Base-by-base conservation (phyloP, 2,329 filamentous ascomycete species). In the Karstenula rhodostoma region DNA sequence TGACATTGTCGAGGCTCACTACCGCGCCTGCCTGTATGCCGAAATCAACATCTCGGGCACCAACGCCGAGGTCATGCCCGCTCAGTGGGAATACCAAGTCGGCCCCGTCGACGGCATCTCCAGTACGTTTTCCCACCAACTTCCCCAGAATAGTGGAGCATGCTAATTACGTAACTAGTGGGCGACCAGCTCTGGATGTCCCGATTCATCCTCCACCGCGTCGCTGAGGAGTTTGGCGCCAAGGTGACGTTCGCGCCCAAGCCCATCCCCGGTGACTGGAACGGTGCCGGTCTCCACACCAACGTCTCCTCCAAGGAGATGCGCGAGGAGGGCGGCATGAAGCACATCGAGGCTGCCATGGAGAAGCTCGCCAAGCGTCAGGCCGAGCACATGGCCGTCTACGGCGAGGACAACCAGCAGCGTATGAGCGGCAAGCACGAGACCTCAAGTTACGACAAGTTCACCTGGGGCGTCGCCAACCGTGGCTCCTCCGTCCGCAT, bases 11-110 rank as follows among this genome's bases (percentile, higher is more conserved):
- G 94, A 98, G 85, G 90, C 92, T 67, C 92, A 96, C 84, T 94
- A 93, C 89, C 92, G 92, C 83, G 90, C 90, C 68, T 97, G 88
- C 86, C 79, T 98, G 81, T 97, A 93, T 80, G 88, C 94, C 62
- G 90, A 91, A 62, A 86, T 99, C 82, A 89, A 94, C 80, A 98
- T 99, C 81, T 97, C 94, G 27, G 95, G 95, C 76, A 98, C 95
- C 84, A 99, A 99, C 82, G 95, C 95, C 68, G 95, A 99, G 87
- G 95, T 99, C 76, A 96, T 97, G 92, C 91, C 93, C 66, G 93
- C 91, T 62, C 94, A 97, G 82, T 98, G 94, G 94, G 94, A 98
- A 81, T 97, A 92, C 89, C 94, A 97, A 80, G 92, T 97, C 73
- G 94, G 94, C 59, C 94, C 94, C 66, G 96, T 92, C 82, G 81